Evolutionary conservation across 2,329 filamentous ascomycete genomes (phyloP), one percentile per base, ranked within the genome.

Genomic region (Paecilomyces variotii): DNA sequence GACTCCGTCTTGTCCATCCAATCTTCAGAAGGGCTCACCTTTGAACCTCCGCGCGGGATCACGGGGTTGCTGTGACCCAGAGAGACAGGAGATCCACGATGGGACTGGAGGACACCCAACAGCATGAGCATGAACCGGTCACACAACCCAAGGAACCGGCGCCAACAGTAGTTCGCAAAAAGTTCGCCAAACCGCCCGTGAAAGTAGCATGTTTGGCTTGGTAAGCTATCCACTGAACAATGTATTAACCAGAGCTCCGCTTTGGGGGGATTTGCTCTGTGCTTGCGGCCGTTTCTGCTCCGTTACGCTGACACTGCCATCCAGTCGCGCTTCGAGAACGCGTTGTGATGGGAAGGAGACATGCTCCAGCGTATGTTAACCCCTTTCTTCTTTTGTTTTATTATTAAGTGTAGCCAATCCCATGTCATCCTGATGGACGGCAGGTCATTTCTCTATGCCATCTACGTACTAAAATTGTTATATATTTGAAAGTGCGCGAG

Each of bases 161-260:
- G 57, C 67, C 70, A 63, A 67, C 67, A 54, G 68, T 71, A 61
- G 64, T 69, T 61, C 71, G 73, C 62, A 76, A 73, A 69, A 77
- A 76, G 66, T 77, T 77, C 61, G 72, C 73, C 55, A 76, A 76
- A 68, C 75, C 75, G 25, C 75, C 75, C 49, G 75, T 77, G 34
- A 77, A 77, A 64, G 73, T 77, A 65, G 75, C 75, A 51, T 77
- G 74, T 68, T 64, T 77, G 58, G 65, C 75, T 57, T 77, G 75
- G 75, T 77, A 67, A 68, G 72, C 63, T 45, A 45, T 45, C 39
- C 39, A 45, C n/a, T 9, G 39, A 14, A 19, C 39, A 45, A 45
- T 45, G n/a, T 45, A 45, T 45, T 19, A 45, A 45, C 39, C n/a
- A 9, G 39, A 14, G 39, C 39, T 45, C 39, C 39, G n/a, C 39